Base-by-base conservation (phyloP, 2,329 filamentous ascomycete species). In the Pseudogymnoascus sp. region DNA sequence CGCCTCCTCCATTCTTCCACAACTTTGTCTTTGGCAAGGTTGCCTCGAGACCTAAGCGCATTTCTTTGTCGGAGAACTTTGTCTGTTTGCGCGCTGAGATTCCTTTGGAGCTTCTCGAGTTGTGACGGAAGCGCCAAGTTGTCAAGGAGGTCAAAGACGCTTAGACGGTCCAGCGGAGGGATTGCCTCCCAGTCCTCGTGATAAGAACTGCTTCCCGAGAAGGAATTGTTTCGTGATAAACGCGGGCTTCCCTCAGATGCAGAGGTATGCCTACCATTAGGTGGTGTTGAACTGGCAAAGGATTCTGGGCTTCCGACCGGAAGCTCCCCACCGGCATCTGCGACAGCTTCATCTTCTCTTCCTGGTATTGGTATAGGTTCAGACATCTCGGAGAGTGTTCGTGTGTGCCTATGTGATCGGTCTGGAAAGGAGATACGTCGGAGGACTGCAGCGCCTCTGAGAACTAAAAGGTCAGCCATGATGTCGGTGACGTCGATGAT, bases 1-100 rank as follows among this genome's bases (percentile, higher is more conserved):
- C 93, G 85, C 62, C 90, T 89, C 64, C 91, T 87, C 91, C 91
- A 96, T 78, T 98, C 91, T 68, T 96, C 93, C 24, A 98, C 89
- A 72, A 98, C 91, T 65, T 90, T 88, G 68, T 96, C 89, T 71
- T 88, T 90, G n/a, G 93, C 93, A 69, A 85, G 85, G 71, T 88
- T 82, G 60, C 92, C 88, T 67, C 84, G 87, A 19, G 86, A 86
- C 74, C 90, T 91, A 66, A 96, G 77, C 64, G 86, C 91, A 73
- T 95, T 89, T 70, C 90, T 86, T 65, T 95, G 93, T 72, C 87
- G 87, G 66, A 88, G 87, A 33, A 98, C 89, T 75, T 90, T 95
- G 69, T 95, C 87, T 3, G 87, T 93, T 76, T 97, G 93, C 4
- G 86, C 84, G 28, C 88, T 88, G 64, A 98, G 82, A 38, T 90